Base-by-base conservation (phyloP, 306 rosid species). In the Mucuna pruriens region DNA sequence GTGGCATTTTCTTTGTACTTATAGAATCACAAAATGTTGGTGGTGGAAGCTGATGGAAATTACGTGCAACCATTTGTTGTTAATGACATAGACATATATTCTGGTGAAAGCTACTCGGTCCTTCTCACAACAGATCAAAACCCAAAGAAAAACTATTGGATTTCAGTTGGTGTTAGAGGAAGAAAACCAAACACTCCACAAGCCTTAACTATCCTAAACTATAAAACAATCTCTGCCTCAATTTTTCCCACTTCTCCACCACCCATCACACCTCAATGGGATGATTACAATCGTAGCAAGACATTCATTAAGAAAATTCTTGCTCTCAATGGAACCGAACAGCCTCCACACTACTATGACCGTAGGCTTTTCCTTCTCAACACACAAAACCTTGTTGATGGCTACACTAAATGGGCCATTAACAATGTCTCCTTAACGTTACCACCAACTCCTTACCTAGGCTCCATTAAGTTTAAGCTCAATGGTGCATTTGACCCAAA, bases 41-140 rank as follows among this genome's bases (percentile, higher is more conserved):
- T 91, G 77, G 90, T 91, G 70, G 94, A 93, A 82, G 96, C 96
- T 0, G 96, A 91, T 58, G 94, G 91, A 42, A 91, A 91, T 55
- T 91, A 91, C n/a, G 88, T 91, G 0, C 44, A 87, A 11, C 94
- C 97, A 51, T 89, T 88, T n/a, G 34, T 0, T 0, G 89, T 89
- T 1, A 69, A 82, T 10, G 90, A 90, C 75, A 46, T 91, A 29
- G 94, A 93, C 86, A 89, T 93, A 78, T 91, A 93, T 78, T 91
- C 94, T 0, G 90, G 94, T 6, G 96, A 93, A 54, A 88, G 90
- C 73, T 93, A 93, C 84, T 93, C 92, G 5, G 88, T 93, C 4
- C 91, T 93, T 4, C 6, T 91, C 19, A 89, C 81, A 19, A 91
- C 94, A 15, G 11, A 91, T 55, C 95, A 91, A 87, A 23, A 87